Base-by-base conservation (phyloP, 495 filamentous ascomycete genomes). In the Penicillium psychrofluorescens region DNA sequence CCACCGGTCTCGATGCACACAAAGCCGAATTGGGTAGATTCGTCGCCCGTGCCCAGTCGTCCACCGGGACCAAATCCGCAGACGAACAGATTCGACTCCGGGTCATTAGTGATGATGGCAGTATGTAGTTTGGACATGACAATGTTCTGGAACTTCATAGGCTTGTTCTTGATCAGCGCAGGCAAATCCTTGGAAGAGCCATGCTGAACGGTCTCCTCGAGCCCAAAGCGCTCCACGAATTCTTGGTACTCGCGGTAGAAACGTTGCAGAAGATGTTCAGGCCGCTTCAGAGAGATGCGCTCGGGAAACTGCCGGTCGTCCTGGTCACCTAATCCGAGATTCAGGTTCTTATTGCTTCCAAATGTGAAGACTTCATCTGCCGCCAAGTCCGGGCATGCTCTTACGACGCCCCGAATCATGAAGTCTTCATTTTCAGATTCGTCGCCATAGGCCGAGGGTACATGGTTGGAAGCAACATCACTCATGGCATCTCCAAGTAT, bases 241-340 rank as follows among this genome's bases (percentile, higher is more conserved):
- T 66, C 61, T 28, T 80, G 64, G 54, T 80, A 74, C 45, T 86
- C 81, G 11, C 68, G 64, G 51, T 82, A 79, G 45, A 92, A 85
- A 31, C 80, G 68, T 35, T 77, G 69, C 6, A 95, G 62, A 12
- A 97, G 69, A 49, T 90, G 82, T 14, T 85, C 80, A 1, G 91
- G 89, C n/a, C 94, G 81, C 35, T 83, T 77, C 46, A 97, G 59
- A 14, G 66, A 63, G 10, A 95, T 76, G 35, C 88, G 79, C 56
- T 98, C 92, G 0, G 92, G 92, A 59, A 81, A 95, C 41, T 96
- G 89, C 4, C 92, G 82, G 51, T 98, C 90, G 60, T 95, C 90
- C 52, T 90, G 81, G 55, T 96, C 88, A 11, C 89, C 88, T 50
- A 97, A 85, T 2, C 94, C 92, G 35, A 98, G 76, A 7, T 85